Conservation (phyloP, 257 asterid genomes). For the Solanum pinnatisectum region DNA sequence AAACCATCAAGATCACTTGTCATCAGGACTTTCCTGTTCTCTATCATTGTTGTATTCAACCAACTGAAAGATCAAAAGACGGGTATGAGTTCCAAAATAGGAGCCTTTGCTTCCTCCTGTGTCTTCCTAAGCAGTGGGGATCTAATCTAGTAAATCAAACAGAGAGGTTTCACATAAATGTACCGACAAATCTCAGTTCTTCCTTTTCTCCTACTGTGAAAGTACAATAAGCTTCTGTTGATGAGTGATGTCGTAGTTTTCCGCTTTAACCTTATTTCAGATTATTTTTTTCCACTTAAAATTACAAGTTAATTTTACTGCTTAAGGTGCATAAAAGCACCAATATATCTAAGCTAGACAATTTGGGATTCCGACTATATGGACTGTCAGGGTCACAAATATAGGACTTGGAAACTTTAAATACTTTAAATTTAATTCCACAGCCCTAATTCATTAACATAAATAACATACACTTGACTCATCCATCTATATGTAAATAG, state of each 20-base stretch:
- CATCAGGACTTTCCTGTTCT: constrained; percentile 66
- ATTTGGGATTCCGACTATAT: neutral
- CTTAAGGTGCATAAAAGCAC: neutral
- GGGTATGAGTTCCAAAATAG: neutral
- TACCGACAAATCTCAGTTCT: neutral
- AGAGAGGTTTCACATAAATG: neutral
- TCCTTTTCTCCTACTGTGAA: neutral
- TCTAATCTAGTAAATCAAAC: neutral
- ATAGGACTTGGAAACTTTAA: neutral
- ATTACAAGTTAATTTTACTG: neutral
- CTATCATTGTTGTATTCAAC: constrained; percentile 96
- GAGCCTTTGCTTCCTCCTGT: neutral
- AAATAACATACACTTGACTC: neutral
- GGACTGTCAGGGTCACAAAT: neutral
- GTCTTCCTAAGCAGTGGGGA: neutral
- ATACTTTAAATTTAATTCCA: neutral
- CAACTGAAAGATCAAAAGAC: constrained; percentile 45
- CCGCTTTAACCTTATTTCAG: neutral
- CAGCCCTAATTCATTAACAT: neutral
- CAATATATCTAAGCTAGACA: neutral
- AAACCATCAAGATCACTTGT: constrained; percentile 92
- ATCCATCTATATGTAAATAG: neutral
- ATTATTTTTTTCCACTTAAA: neutral
- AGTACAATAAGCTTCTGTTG: neutral
- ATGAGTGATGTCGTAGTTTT: neutral